These are phyloP conservation scores for Rhodotorula taiwanensis DNA, from an alignment of 768 basidiomycete species.

Conservation along the genomic window DNA sequence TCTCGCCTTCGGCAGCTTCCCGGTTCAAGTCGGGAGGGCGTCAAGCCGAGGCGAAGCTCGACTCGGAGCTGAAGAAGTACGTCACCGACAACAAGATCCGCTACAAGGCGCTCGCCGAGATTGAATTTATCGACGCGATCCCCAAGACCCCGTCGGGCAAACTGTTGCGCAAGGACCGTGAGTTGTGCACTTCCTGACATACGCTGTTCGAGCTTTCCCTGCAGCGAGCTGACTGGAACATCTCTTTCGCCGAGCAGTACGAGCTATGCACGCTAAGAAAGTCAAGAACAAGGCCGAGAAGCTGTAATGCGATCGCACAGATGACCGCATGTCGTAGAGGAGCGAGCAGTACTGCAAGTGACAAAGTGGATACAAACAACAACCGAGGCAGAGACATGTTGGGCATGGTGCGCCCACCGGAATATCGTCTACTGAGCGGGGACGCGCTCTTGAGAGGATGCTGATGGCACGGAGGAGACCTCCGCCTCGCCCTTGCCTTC, in stretches of 20 bases:
- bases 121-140: constrained; percentile 28
- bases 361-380: too few species aligned
- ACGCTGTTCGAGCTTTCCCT: too few species aligned
- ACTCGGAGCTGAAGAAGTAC: constrained; percentile 9
- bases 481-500: too few species aligned
- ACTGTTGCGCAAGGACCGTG: constrained; percentile 20
- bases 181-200: background rate
- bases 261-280: constrained; percentile 8
- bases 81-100: constrained; percentile 27
- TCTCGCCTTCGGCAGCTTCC: background rate
- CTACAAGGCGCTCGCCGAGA: constrained; percentile 29
- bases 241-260: background rate
- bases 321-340: too few species aligned
- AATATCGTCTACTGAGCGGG: too few species aligned
- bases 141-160: constrained; percentile 32
- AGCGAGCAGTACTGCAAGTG: too few species aligned
- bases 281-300: background rate
- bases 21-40: background rate
- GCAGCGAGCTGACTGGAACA: background rate
- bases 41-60: background rate
- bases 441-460: too few species aligned
- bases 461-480: too few species aligned
- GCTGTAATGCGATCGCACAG: too few species aligned
- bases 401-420: too few species aligned
- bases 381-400: too few species aligned